Base-by-base conservation (phyloP, 495 filamentous ascomycete species). In the Neurospora sp. region DNA sequence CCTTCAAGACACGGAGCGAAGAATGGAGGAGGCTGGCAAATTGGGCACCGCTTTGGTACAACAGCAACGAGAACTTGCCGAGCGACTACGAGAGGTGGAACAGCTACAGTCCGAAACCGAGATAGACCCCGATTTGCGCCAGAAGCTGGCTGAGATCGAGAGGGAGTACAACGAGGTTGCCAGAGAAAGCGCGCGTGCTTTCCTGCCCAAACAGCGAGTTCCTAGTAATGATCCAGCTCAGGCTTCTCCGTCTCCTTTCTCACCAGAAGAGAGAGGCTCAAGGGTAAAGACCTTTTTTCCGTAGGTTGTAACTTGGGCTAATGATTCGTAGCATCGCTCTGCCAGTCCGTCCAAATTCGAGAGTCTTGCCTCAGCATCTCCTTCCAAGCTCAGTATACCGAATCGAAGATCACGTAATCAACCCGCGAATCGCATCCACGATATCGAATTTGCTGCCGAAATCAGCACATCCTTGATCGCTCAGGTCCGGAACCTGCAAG, bases 91-190 rank as follows among this genome's bases (percentile, higher is more conserved):
- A 75, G 96, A 97, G 74, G 89, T 98, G 0, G 92, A 96, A 76
- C 89, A 89, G 75, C 86, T 93, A 74, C 87, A 96, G 77, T 87
- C 89, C 75, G 91, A 94, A 61, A 85, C 88, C n/a, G 92, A 96
- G 74, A 90, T 98, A 71, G 90, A 90, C 8, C 91, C 92, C 2
- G 94, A 97, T 70, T 80, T 98, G 76, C 90, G 91, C 16, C 90
- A 91, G 80, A 94, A 91, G 79, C 84, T 99, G 39, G 86, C 89
- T 10, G 95, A 97, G 71, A 86, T 98, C 76, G 96, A 99, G 78
- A 91, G 88, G 79, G 96, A 98, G 74, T 98, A 96, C 80, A 96
- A 96, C 80, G 96, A 98, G 74, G 93, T 98, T 65, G 94, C 94
- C 40, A 88, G 91, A 70, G 94, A 98, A 78, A 94, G 92, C 27